Conservation (phyloP, 2,329 filamentous ascomycete genomes). For the Hypoxylon sp. region DNA sequence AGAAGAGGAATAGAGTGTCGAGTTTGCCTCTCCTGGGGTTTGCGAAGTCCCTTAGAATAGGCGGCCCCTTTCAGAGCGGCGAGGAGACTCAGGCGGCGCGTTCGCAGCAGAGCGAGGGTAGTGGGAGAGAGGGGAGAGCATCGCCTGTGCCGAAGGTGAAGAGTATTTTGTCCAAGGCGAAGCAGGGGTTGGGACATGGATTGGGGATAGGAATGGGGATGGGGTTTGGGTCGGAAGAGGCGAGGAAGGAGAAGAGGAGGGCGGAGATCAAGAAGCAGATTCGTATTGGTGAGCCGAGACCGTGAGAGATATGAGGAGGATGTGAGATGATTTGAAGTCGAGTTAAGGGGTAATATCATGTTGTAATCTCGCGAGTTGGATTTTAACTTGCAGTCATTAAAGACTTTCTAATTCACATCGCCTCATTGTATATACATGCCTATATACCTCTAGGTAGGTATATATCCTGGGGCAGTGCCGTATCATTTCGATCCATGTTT, state of each 20-base stretch:
- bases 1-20: slow-evolving; percentile 41
- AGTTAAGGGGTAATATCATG: too few relatives aligned
- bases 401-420: too few relatives aligned
- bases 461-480: too few relatives aligned
- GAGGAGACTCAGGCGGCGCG: not conserved
- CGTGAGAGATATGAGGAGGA: not conserved
- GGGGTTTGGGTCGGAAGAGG: slow-evolving; percentile 37
- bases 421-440: too few relatives aligned
- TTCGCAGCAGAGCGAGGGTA: slow-evolving; percentile 5
- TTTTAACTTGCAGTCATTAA: too few relatives aligned
- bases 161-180: slow-evolving; percentile 47
- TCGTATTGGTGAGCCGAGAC: slow-evolving; percentile 21
- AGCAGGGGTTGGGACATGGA: slow-evolving; percentile 32
- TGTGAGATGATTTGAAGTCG: not conserved
- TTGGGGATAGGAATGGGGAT: slow-evolving; percentile 31
- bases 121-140: slow-evolving; percentile 11
- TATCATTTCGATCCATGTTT: too few relatives aligned
- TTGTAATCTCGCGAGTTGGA: too few relatives aligned
- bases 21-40: slow-evolving; percentile 30
- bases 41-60: slow-evolving; percentile 18
- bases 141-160: slow-evolving; percentile 42
- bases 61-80: slow-evolving; percentile 13
- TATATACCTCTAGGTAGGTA: too few relatives aligned
- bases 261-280: slow-evolving; percentile 46
- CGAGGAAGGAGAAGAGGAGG: slow-evolving; percentile 44